Conservation (phyloP, 805 yeast genomes). For the Starmerella cellae region DNA sequence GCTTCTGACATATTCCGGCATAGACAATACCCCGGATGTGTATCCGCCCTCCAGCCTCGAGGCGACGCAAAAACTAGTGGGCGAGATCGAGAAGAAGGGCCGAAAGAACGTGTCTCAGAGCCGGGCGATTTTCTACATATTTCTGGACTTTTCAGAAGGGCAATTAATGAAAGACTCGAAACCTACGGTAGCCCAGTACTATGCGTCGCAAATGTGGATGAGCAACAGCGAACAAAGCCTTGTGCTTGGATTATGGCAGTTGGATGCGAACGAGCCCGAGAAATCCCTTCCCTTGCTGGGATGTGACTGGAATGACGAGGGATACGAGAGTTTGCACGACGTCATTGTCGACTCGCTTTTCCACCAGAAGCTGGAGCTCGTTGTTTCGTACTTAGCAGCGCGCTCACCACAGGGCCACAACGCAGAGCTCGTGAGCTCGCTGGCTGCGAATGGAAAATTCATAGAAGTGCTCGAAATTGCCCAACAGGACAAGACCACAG, state of each 20-base stretch:
- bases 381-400: slow-evolving; percentile 8
- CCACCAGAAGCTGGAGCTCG: slow-evolving; percentile 3
- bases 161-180: background rate
- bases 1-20: slow-evolving; percentile 9
- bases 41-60: slow-evolving; percentile 13
- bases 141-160: slow-evolving; percentile 10
- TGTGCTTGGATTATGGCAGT: slow-evolving; percentile 11
- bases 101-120: background rate
- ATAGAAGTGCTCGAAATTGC: slow-evolving; percentile 13
- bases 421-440: slow-evolving; percentile 10
- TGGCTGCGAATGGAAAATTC: slow-evolving; percentile 12
- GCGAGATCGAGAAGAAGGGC: slow-evolving; percentile 2
- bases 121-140: slow-evolving; percentile 12
- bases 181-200: slow-evolving; percentile 14
- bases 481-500: slow-evolving; percentile 3
- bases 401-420: slow-evolving; percentile 4
- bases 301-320: slow-evolving; percentile 10
- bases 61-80: slow-evolving; percentile 6
- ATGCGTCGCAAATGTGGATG: slow-evolving; percentile 15
- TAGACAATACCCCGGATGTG: background rate
- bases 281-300: slow-evolving; percentile 11
- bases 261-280: slow-evolving; percentile 12
- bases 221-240: slow-evolving; percentile 10
- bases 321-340: slow-evolving; percentile 8
- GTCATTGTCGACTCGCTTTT: slow-evolving; percentile 9